Evolutionary conservation across 305 asterid genomes (phyloP), one percentile per base, ranked within the genome.

Genomic region (Rubia peregrina): DNA sequence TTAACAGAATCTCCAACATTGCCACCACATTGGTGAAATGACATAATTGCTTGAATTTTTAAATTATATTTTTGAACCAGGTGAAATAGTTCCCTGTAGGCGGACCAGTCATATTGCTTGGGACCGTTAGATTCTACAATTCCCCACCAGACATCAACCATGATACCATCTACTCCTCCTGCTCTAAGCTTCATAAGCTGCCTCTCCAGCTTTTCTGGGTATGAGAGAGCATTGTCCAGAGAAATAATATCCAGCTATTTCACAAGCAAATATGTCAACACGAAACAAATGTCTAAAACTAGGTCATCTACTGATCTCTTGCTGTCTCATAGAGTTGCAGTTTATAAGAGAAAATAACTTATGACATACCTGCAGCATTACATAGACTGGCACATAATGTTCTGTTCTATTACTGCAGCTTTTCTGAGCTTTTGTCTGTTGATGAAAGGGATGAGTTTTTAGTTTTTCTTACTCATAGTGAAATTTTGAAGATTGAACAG

Each of bases 71-170:
- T 80, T 67, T 67, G 75, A 56, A 87, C 84, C 63, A 88, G 82
- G 21, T 75, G 72, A 68, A 92, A 88, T 43, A 92, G 77, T 56
- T 68, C 79, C 72, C 72, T 79, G 82, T 90, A 90, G 12, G 96
- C 85, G 65, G 81, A 81, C 96, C 96, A 92, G 36, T 88, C 83
- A 69, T 87, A 90, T 24, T 77, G 80, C 48, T 80, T 82, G 1
- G 96, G 92, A 5, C 84, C 91, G 67, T 80, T 73, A 68, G 82
- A 77, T 73, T 92, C 98, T 12, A 86, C 73, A 6, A 90, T 83
- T 6, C 98, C 95, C 96, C 98, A 90, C 96, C 98, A 88, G 17
- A 90, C 90, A 69, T 90, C 97, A 62, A 90, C 96, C 97, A 89
- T 90, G 22, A 90, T 82, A 17, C 97, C 95, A 64, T 90, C 97